phyloP scores from a whole-genome alignment of 352 stramenopile species.

The Globisporangium lucens region DNA sequence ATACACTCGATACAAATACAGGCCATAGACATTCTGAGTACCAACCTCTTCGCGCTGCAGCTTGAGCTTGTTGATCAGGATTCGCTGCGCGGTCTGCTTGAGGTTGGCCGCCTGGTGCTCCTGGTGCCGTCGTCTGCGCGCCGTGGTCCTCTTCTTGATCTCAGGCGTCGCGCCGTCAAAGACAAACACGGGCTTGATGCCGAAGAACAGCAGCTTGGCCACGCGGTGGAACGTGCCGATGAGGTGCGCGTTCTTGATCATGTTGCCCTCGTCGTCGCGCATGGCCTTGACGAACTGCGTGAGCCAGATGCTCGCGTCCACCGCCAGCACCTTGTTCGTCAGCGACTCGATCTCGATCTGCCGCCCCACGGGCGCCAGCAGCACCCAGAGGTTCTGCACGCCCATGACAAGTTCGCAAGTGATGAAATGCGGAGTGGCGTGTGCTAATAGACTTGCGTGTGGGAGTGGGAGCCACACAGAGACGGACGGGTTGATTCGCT shows the following conservation, averaged over 20 bases:
- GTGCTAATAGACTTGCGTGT: not conserved
- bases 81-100: constrained; percentile 91
- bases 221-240: constrained; percentile 93
- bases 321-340: constrained; percentile 92
- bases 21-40: not conserved
- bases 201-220: constrained; percentile 93
- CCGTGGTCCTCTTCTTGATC: constrained; percentile 92
- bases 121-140: constrained; percentile 58
- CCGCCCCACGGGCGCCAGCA: constrained; percentile 94
- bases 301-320: constrained; percentile 99
- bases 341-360: constrained; percentile 98
- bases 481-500: not conserved
- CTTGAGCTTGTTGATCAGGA: constrained; percentile 92
- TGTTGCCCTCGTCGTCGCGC: constrained; percentile 93
- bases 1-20: not conserved
- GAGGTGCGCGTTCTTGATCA: constrained; percentile 95
- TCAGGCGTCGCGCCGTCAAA: constrained; percentile 98
- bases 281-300: constrained; percentile 99
- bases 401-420: constrained; percentile 79
- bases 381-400: constrained; percentile 97
- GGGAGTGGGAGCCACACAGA: not conserved
- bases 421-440: not conserved
- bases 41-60: constrained; percentile 51
- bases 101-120: constrained; percentile 80
- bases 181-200: constrained; percentile 97